Percentiles rank a stretch among this genome's conserved stretches.
Evolutionary conservation across 345 rosid species (phyloP).

Genomic region (Citrus medica): DNA sequence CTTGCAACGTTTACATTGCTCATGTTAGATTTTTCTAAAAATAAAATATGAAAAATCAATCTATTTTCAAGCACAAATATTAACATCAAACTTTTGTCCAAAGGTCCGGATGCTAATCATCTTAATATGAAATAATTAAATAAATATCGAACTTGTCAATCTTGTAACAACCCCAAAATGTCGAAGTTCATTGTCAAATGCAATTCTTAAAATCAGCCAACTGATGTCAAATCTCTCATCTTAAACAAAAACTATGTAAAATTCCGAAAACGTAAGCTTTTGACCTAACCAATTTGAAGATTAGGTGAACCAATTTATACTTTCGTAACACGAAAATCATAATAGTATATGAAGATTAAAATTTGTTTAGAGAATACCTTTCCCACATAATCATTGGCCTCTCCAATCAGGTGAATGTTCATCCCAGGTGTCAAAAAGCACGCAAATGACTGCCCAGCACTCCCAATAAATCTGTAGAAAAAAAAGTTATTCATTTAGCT

Average conservation of each 20-base stretch:
- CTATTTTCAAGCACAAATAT: neutral
- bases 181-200: neutral
- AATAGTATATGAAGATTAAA: neutral
- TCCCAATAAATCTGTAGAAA: slow-evolving; percentile 71
- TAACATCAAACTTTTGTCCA: neutral
- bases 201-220: too few species aligned
- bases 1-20: slow-evolving; percentile 33
- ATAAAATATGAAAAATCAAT: neutral
- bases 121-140: slow-evolving; percentile 1
- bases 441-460: slow-evolving; percentile 97
- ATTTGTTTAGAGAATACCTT: slow-evolving; percentile 50
- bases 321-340: neutral
- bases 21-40: slow-evolving; percentile 21
- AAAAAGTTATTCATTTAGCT: slow-evolving; percentile 16
- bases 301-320: neutral
- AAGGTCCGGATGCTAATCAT: slow-evolving; percentile 2
- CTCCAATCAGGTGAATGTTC: slow-evolving; percentile 88
- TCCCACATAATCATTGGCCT: slow-evolving; percentile 96
- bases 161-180: neutral
- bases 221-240: neutral
- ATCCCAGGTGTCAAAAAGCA: slow-evolving; percentile 98
- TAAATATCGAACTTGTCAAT: too few species aligned
- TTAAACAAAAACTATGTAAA: neutral
- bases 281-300: neutral
- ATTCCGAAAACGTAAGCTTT: neutral